Base-by-base conservation (phyloP, 495 filamentous ascomycete genomes). In the Entonaema liquescens region DNA sequence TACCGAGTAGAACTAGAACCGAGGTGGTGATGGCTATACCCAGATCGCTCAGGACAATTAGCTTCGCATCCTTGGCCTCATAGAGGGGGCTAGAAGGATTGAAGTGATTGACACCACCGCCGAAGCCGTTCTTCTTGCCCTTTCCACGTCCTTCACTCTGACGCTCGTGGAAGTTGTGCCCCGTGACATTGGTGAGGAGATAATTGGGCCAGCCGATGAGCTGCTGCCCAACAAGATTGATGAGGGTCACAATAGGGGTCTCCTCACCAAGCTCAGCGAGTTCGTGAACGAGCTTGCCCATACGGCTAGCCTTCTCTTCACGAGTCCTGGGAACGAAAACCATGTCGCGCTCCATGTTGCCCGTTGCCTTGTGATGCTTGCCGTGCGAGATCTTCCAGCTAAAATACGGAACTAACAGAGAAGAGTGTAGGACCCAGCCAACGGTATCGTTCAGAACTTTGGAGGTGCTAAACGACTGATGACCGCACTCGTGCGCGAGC, bases 291-390 rank as follows among this genome's bases (percentile, higher is more conserved):
- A 92, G 69, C 67, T 83, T 85, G 73, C 92, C 92, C 64, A 93
- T 68, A 49, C 89, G 88, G 55, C 84, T 87, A 33, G 92, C 92
- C 72, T 90, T 92, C 77, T 90, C 78, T 54, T 93, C 86, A 36
- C 93, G 88, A 63, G 92, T 93, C 83, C 91, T 92, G 36, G 95
- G 95, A 2, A 97, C 85, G 82, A 97, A 97, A 65, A 98, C 95
- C 93, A 98, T 98, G 81, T 99, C 95, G 72, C 94, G 92, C 78
- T 95, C 93, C 73, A 99, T 84, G 86, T 99, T 87, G 67, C 94
- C 95, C 42, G 95, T 99, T 55, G 93, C 93, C 85, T 98, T 94
- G 87, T 97, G 93, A 84, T 97, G 93, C 87, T 94, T 93, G 79
- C 91, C 89, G 83, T 97, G 93, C 67, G 91, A 93, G 80, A 95